phyloP scores from a whole-genome alignment of 2,329 filamentous ascomycete species.

The Arthrobotrys musiformis region DNA sequence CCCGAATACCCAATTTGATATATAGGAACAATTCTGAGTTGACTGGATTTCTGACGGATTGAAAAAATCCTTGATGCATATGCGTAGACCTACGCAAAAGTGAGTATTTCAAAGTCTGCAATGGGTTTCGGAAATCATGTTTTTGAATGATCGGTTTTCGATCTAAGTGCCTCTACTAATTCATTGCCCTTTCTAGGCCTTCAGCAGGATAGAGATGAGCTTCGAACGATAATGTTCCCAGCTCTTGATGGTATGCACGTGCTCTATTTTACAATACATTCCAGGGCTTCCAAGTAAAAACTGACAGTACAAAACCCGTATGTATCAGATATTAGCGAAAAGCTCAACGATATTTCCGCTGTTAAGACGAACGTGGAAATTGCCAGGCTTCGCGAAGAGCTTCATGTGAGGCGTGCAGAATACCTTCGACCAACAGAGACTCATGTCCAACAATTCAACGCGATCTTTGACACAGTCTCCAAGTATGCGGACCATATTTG shows the following conservation, averaged over 20 bases:
- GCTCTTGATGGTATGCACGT: constrained; percentile 36
- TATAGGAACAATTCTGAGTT: background rate
- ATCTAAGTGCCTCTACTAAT: too few species aligned
- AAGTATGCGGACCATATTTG: constrained; percentile 43
- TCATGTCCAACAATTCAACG: constrained; percentile 31
- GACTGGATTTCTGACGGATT: background rate
- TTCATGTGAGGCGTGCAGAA: constrained; percentile 20
- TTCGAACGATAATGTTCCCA: constrained; percentile 37
- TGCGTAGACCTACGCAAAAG: constrained; percentile 48
- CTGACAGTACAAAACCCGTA: background rate
- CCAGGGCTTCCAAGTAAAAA: background rate
- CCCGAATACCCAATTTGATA: background rate
- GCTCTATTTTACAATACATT: background rate
- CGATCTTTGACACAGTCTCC: constrained; percentile 35
- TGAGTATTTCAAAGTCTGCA: too few species aligned
- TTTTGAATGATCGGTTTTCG: too few species aligned
- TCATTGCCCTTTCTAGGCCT: constrained; percentile 14
- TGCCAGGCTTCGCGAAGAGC: constrained; percentile 28
- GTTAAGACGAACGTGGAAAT: constrained; percentile 17
- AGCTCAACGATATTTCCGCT: constrained; percentile 30
- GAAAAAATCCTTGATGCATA: background rate
- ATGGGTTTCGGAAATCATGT: too few species aligned
- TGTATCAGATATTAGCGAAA: constrained; percentile 6
- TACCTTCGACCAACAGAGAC: constrained; percentile 31
- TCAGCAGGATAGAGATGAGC: constrained; percentile 32